A percentile compares a stretch with the other conserved stretches of the same genome.
phyloP scores from a whole-genome alignment of 192 early-diverging fungal genomes.

The Lunasporangiospora selenospora region DNA sequence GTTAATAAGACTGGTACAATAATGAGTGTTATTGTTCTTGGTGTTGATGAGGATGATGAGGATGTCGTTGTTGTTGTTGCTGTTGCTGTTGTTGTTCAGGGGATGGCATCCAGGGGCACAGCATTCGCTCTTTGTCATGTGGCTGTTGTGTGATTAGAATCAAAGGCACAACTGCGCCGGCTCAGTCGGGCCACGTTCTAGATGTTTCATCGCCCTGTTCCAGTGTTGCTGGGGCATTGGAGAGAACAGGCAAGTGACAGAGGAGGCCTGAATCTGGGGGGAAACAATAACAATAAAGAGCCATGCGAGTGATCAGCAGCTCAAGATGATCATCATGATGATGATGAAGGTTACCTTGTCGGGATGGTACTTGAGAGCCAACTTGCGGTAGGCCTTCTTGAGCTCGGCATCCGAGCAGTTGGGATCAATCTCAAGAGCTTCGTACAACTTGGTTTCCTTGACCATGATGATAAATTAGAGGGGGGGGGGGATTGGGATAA shows the following conservation, averaged over 20 bases:
- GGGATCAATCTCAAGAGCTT: slow-evolving; percentile 84
- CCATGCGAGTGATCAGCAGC: neutral
- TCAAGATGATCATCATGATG: neutral
- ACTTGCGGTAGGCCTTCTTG: slow-evolving; percentile 98
- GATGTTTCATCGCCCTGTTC: too few species aligned
- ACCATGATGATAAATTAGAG: slow-evolving; percentile 49
- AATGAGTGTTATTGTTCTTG: too few species aligned
- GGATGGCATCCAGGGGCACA: too few species aligned
- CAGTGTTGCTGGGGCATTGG: too few species aligned
- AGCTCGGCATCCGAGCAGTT: slow-evolving; percentile 80
- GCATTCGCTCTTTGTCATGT: too few species aligned
- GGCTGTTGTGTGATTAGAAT: too few species aligned
- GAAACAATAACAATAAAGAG: neutral
- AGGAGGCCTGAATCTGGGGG: slow-evolving; percentile 1
- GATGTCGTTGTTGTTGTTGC: too few species aligned
- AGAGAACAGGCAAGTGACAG: neutral
- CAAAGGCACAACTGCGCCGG: too few species aligned
- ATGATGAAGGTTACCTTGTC: slow-evolving; percentile 70
- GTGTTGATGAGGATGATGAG: too few species aligned
- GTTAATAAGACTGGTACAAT: too few species aligned
- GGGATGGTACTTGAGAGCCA: slow-evolving; percentile 91
- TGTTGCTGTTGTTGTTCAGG: too few species aligned
- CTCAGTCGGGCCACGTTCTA: too few species aligned
- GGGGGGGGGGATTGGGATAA: neutral
- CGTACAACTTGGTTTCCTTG: slow-evolving; percentile 91